Percentiles rank a stretch among this genome's conserved stretches.
Evolutionary conservation across 2,329 filamentous ascomycete genomes (phyloP).

Genomic region (Diaporthe vexans): DNA sequence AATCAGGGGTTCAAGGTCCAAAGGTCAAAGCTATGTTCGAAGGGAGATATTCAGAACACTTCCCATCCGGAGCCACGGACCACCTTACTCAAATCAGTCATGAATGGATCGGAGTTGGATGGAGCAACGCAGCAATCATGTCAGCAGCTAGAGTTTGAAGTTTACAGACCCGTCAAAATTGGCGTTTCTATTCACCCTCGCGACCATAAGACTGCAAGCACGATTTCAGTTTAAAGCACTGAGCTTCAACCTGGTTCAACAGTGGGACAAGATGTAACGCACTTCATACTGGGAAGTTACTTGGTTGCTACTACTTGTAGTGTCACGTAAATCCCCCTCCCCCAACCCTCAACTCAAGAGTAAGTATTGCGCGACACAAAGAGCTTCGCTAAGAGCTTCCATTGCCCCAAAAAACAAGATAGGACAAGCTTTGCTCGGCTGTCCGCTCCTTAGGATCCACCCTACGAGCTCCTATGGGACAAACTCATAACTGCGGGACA

Average conservation of each 20-base stretch:
- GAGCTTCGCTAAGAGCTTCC: background rate
- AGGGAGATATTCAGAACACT: background rate
- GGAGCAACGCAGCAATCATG: background rate
- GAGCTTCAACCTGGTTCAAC: background rate
- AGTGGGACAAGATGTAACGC: background rate
- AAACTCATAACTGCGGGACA: too few species aligned
- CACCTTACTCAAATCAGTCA: background rate
- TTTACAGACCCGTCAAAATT: background rate
- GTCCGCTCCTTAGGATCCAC: too few species aligned
- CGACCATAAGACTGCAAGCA: background rate
- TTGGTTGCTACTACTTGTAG: background rate
- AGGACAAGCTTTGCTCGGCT: too few species aligned
- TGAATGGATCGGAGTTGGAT: background rate
- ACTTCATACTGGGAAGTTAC: background rate
- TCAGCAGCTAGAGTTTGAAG: background rate
- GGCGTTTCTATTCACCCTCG: background rate
- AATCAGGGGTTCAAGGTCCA: background rate
- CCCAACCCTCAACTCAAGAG: background rate
- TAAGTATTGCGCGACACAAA: background rate
- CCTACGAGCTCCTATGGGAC: too few species aligned
- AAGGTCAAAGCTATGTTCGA: background rate
- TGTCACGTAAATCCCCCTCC: background rate
- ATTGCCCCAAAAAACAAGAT: background rate
- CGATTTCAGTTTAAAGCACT: background rate
- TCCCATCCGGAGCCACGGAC: background rate